Evolutionary conservation across 2,329 filamentous ascomycete genomes (phyloP).

Genomic region (Aspergillus fischeri): DNA sequence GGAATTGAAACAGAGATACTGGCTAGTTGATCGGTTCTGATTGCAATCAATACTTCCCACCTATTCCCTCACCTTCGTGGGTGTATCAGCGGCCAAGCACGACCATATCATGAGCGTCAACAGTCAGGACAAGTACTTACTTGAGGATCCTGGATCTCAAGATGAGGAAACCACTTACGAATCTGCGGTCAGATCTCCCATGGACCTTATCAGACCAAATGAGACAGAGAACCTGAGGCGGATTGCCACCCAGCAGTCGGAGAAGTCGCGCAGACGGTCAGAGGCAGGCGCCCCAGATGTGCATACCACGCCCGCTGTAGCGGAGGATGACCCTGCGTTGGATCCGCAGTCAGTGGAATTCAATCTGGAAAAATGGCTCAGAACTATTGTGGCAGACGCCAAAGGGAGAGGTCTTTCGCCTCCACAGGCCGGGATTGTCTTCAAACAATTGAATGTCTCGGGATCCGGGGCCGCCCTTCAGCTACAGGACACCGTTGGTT

Average conservation of each 20-base stretch:
- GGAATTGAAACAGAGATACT: neutral
- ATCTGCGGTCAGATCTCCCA: neutral
- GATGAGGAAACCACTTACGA: neutral
- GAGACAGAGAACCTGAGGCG: neutral
- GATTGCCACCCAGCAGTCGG: neutral
- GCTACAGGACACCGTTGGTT: constrained; percentile 19
- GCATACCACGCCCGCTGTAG: neutral
- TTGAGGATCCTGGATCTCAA: neutral
- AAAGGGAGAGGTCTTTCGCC: neutral
- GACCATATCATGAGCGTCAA: neutral
- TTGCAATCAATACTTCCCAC: neutral
- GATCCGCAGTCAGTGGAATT: constrained; percentile 3
- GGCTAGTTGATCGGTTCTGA: neutral
- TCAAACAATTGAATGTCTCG: constrained; percentile 21
- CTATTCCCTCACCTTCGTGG: neutral
- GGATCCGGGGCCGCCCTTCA: constrained; percentile 26
- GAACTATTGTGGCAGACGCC: neutral
- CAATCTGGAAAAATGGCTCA: constrained; percentile 4
- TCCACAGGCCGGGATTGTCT: constrained; percentile 17
- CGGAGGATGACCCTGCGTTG: constrained; percentile 1
- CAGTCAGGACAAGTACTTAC: neutral
- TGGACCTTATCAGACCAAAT: neutral
- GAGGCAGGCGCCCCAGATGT: too few species aligned
- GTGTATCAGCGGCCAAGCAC: neutral
- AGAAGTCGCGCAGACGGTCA: neutral